Evolutionary conservation across 805 yeast species (phyloP), one percentile per base, ranked within the genome.

Genomic region (Kluyveromyces dobzhanskii): DNA sequence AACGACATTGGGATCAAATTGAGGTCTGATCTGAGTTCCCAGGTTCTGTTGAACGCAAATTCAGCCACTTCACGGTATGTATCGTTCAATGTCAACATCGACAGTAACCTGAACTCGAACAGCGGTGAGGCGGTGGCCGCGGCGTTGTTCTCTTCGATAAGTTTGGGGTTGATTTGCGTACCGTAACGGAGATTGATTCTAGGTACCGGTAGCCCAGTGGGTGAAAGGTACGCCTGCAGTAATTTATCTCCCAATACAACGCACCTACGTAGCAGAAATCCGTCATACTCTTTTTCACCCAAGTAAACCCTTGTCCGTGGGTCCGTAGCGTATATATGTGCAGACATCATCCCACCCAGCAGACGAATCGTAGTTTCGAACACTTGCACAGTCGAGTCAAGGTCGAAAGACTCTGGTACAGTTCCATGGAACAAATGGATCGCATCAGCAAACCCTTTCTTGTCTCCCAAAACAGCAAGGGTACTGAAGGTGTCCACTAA

Each of bases 41-140:
- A 87, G 4, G 86, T 59, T 39, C 71, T 73, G 55, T 76, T 67
- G 50, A 80, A 83, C 0, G 95, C 80, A 32, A 63, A 55, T 40
- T 73, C 70, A 1, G 92, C 70, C 1, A 71, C 68, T 4, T 65
- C 58, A 48, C 80, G 92, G 57, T 84, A 90, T 27, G 73, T 67
- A 2, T 73, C 66, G 54, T 88, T 90, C 3, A 82, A 80, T 0
- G 95, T 83, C 17, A 90, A 65, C 36, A 75, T 62, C 1, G 94
- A 84, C 21, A 88, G 64, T 28, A 88, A 59, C 0, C 88, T 74
- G 55, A 90, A 75, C 59, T 88, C 97, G 28, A 88, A 64, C 44
- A 86, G 70, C 3, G 94, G 84, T 1, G 88, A 77, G 0, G 87
- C 81, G 13, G 88, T 90, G 2, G 96, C 97, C 0, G 96, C 82